Base-by-base conservation (phyloP, 305 asterid genomes). In the Rubia peregrina region DNA sequence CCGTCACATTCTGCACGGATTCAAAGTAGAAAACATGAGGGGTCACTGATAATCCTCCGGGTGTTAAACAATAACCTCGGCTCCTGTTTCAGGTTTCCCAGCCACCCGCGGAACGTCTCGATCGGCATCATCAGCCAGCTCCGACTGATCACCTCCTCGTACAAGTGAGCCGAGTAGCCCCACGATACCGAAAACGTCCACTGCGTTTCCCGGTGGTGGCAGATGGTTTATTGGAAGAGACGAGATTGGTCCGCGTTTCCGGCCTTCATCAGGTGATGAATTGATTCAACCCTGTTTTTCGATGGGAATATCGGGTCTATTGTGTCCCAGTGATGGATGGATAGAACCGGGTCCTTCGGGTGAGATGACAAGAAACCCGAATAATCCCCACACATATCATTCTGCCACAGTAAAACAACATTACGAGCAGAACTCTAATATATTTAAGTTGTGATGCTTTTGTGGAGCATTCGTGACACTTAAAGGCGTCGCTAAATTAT, bases 241-340 rank as follows among this genome's bases (percentile, higher is more conserved):
- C 63, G 63, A 16, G 63, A 57, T 0, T 57, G 63, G 36, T 57
- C 63, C 33, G 36, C 8, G 16, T 57, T 22, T 24, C 33, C 63
- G 16, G 63, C 63, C 63, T 57, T 57, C 63, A 57, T 57, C 14
- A 57, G 63, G 3, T 57, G 63, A 38, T 57, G 38, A 0, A 24
- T 24, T 2, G 63, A 57, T 17, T 57, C 63, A 17, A 5, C 14
- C 36, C 63, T 38, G 16, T 21, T 19, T 11, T 8, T 57, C 16
- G 63, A 57, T 19, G 63, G 63, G 14, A 57, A 57, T 7, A 57
- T 57, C 36, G 63, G 63, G 14, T 57, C 63, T 12, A 57, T 2
- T 6, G 63, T 10, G 36, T 57, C 63, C 63, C 63, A 57, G 63
- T 57, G 63, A 9, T 57, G 63, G 11, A 57, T 57, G 16, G 63